phyloP scores from a whole-genome alignment of 257 asterid species.

The Solanum virginianum region DNA sequence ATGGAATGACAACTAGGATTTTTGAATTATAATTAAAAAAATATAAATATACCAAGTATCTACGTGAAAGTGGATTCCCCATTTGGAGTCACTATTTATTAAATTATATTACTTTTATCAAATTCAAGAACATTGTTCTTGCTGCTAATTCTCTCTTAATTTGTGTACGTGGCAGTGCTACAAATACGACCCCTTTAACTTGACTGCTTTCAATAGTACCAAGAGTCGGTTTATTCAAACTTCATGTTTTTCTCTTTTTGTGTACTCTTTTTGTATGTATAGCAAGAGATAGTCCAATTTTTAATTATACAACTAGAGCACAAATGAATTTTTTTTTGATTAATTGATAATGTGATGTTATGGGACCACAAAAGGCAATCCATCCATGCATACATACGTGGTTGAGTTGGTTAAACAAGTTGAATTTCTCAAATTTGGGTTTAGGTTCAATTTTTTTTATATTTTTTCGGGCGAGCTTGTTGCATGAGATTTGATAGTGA shows the following conservation, averaged over 20 bases:
- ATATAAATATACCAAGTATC: background rate
- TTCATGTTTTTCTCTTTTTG: background rate
- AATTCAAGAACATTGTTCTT: background rate
- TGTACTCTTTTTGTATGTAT: background rate
- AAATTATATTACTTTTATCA: background rate
- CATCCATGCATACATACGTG: too few relatives aligned
- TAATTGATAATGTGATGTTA: too few relatives aligned
- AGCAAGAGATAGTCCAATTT: background rate
- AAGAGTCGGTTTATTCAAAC: background rate
- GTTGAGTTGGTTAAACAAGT: too few relatives aligned
- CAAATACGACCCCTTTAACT: background rate
- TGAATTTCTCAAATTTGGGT: too few relatives aligned
- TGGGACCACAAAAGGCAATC: too few relatives aligned
- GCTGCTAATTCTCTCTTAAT: background rate
- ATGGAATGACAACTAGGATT: constrained; percentile 13
- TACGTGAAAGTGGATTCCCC: constrained; percentile 3
- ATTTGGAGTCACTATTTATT: background rate
- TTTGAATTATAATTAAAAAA: background rate
- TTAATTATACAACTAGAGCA: too few relatives aligned
- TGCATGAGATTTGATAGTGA: too few relatives aligned
- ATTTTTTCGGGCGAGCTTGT: too few relatives aligned
- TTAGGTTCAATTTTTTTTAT: too few relatives aligned
- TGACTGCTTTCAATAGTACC: background rate
- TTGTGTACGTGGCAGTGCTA: background rate
- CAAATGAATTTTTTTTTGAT: too few relatives aligned